These are phyloP conservation scores for Gossypium arboreum DNA, from an alignment of 345 rosid species.

Conservation along the genomic window DNA sequence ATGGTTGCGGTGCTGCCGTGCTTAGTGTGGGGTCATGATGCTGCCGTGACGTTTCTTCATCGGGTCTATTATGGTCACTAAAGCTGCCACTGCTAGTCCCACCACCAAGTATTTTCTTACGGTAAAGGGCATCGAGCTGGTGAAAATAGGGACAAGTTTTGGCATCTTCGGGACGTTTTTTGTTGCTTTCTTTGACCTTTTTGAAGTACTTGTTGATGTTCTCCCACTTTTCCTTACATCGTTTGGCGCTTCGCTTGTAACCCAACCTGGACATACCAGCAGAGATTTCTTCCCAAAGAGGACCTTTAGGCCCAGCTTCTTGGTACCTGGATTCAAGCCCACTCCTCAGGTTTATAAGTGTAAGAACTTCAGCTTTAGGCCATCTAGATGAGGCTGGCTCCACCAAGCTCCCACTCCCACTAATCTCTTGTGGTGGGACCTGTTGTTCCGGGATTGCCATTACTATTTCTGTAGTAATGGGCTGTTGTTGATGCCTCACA, in stretches of 20 bases:
- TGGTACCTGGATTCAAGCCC: slow-evolving; percentile 64
- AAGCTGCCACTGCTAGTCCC: slow-evolving; percentile 16
- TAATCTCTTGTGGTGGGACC: slow-evolving; percentile 30
- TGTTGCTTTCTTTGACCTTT: slow-evolving; percentile 83
- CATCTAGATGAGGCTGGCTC: slow-evolving; percentile 60
- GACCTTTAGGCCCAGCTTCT: slow-evolving; percentile 74
- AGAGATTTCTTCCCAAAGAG: slow-evolving; percentile 79
- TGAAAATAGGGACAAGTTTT: slow-evolving; percentile 90
- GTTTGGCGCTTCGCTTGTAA: slow-evolving; percentile 59
- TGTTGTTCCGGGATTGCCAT: slow-evolving; percentile 53
- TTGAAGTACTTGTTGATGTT: slow-evolving; percentile 88
- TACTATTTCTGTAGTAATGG: slow-evolving; percentile 31
- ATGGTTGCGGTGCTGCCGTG: slow-evolving; percentile 13
- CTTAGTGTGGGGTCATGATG: slow-evolving; percentile 15
- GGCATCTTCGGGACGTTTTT: slow-evolving; percentile 76
- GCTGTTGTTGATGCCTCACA: neutral
- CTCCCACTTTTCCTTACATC: slow-evolving; percentile 96
- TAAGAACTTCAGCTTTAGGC: slow-evolving; percentile 73
- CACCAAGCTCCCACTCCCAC: slow-evolving; percentile 23
- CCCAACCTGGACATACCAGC: slow-evolving; percentile 60
- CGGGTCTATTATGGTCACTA: slow-evolving; percentile 18
- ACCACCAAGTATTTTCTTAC: slow-evolving; percentile 46
- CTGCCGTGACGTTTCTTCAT: slow-evolving; percentile 16
- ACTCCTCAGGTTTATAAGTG: slow-evolving; percentile 57
- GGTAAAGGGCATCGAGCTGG: slow-evolving; percentile 70